Percentiles rank a stretch among this genome's conserved stretches.
Evolutionary conservation across 2,329 filamentous ascomycete species (phyloP).

Genomic region (Calonectria naviculata): DNA sequence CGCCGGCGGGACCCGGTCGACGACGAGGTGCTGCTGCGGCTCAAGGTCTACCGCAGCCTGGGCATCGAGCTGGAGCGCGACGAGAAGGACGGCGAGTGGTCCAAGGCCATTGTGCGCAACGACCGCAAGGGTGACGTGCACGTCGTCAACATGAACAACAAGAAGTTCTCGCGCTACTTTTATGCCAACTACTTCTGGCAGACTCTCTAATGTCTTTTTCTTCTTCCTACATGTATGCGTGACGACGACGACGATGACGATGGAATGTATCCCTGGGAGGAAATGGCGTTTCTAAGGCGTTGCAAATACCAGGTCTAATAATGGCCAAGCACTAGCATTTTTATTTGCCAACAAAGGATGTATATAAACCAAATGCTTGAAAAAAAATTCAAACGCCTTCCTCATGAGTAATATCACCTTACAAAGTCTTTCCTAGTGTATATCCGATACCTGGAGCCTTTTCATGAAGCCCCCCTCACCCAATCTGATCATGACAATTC

Average conservation of each 20-base stretch:
- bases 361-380: neutral
- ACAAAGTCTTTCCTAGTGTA: neutral
- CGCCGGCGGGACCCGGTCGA: conserved; percentile 60
- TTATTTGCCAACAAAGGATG: neutral
- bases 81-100: conserved; percentile 81
- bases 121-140: conserved; percentile 90
- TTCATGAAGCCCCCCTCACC: neutral
- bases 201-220: conserved; percentile 66
- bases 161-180: conserved; percentile 90
- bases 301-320: conserved; percentile 13
- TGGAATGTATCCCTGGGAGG: neutral
- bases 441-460: neutral
- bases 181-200: conserved; percentile 98
- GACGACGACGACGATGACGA: conserved; percentile 20
- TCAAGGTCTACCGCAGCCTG: conserved; percentile 91
- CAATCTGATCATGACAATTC: conserved; percentile 1
- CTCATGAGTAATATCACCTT: neutral
- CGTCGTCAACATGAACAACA: conserved; percentile 94
- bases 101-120: conserved; percentile 86
- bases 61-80: conserved; percentile 89
- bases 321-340: neutral
- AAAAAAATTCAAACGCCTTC: conserved; percentile 7
- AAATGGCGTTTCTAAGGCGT: conserved; percentile 12
- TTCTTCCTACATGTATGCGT: neutral
- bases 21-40: conserved; percentile 76